Percentiles rank a stretch among this genome's conserved stretches.
These are phyloP conservation scores for Fusarium torreyae DNA, from an alignment of 2,329 filamentous ascomycete genomes.

Conservation along the genomic window DNA sequence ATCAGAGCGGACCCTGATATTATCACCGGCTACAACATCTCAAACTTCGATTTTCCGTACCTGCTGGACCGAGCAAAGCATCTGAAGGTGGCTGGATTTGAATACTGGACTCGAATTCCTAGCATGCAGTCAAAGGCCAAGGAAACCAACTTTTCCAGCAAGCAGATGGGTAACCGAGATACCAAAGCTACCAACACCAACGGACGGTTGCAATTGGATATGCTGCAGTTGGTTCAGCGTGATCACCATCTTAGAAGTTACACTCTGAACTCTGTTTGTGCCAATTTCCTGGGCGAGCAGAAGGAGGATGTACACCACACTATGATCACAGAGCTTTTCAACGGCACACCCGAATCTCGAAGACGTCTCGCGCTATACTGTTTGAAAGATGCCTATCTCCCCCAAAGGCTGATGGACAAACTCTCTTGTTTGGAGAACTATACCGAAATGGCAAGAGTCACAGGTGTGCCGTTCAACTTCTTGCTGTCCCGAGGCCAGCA, in stretches of 20 bases:
- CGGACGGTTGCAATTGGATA: constrained; percentile 90
- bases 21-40: constrained; percentile 98
- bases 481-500: constrained; percentile 94
- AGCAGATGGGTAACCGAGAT: constrained; percentile 97
- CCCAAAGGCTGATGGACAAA: constrained; percentile 96
- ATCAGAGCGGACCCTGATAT: constrained; percentile 94
- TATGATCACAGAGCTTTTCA: constrained; percentile 99
- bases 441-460: constrained; percentile 99
- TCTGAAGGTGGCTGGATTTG: constrained; percentile 84
- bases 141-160: constrained; percentile 92
- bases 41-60: constrained; percentile 99
- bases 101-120: constrained; percentile 88
- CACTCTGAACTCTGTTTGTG: constrained; percentile 95
- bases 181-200: constrained; percentile 96
- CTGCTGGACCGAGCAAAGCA: constrained; percentile 89
- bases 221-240: constrained; percentile 94
- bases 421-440: constrained; percentile 99
- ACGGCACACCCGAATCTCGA: constrained; percentile 93
- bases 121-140: constrained; percentile 79
- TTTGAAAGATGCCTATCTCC: constrained; percentile 96
- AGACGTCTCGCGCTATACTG: constrained; percentile 95
- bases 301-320: constrained; percentile 99
- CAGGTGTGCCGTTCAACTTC: constrained; percentile 97
- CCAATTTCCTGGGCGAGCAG: constrained; percentile 95
- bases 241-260: constrained; percentile 97